Percentiles rank a stretch among this genome's conserved stretches.
phyloP scores from a whole-genome alignment of 768 basidiomycete species.

The Naganishia vaughanmartiniae region DNA sequence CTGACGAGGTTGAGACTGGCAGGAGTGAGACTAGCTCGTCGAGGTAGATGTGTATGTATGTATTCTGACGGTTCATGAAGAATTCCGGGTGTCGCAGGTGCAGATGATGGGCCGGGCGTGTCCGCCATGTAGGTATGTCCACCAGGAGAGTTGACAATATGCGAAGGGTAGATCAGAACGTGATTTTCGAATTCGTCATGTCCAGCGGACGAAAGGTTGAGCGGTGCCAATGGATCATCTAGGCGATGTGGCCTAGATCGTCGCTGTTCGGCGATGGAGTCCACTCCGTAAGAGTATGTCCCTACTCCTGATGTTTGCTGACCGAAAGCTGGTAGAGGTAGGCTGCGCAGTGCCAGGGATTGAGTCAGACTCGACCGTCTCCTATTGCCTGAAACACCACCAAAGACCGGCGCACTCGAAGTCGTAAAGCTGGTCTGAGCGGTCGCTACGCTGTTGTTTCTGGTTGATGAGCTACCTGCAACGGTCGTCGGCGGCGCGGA shows the following conservation, averaged over 20 bases:
- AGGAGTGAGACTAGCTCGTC: constrained; percentile 46
- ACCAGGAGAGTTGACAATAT: not conserved
- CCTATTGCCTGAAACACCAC: not conserved
- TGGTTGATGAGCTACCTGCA: not conserved
- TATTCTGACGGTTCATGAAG: constrained; percentile 40
- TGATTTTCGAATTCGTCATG: not conserved
- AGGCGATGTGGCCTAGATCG: too few relatives aligned
- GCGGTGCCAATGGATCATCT: constrained; percentile 16
- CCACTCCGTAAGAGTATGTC: not conserved
- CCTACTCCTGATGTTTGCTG: not conserved
- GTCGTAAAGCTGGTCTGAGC: constrained; percentile 3
- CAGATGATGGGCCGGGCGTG: constrained; percentile 19
- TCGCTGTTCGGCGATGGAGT: not conserved
- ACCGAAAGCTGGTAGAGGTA: constrained; percentile 21
- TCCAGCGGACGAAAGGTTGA: constrained; percentile 5
- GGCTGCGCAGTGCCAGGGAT: constrained; percentile 19
- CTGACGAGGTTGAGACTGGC: constrained; percentile 49
- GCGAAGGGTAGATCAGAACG: not conserved
- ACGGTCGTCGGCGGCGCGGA: constrained; percentile 9
- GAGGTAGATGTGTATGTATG: constrained; percentile 53
- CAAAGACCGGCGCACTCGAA: constrained; percentile 6
- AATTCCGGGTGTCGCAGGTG: constrained; percentile 26
- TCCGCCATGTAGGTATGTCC: constrained; percentile 2
- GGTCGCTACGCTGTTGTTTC: constrained; percentile 20
- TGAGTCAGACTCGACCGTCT: constrained; percentile 33